Evolutionary conservation across 148 eudicot genomes (phyloP), one percentile per base, ranked within the genome.

Genomic region (Dianthus caryophyllus): DNA sequence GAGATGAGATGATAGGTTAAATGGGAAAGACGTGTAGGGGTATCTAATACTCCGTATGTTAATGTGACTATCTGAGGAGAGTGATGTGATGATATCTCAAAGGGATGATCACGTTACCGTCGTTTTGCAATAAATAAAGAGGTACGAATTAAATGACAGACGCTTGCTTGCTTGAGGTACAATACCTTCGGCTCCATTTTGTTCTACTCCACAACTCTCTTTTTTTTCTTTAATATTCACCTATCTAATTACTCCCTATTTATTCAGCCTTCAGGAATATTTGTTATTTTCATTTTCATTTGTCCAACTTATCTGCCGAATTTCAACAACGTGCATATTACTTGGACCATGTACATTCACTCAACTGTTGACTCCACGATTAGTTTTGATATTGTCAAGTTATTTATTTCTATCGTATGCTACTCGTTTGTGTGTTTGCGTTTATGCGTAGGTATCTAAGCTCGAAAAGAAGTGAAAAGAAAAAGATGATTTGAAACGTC

Each of bases 71-170:
- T n/a, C n/a, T n/a, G n/a, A n/a, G n/a, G n/a, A 26, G 25, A 21
- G 54, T 47, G 59, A 58, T 66, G 65, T 58, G 61, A 70, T 59
- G 48, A 59, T 10, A 70, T 61, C 48, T n/a, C n/a, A n/a, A 36
- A 48, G 1, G 58, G 17, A 5, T 47, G 59, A 61, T 61, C 59
- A 70, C 27, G 48, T 46, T 16, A 10, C 30, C 47, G 31, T 47
- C 73, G 73, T 69, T 44, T 69, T 29, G 73, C 64, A 47, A 59
- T 69, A 29, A 59, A 44, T 38, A 27, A 20, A 15, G 31, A 14
- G 3, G 25, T 36, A 14, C n/a, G 25, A 21, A 58, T 21, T 27
- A 63, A 63, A 63, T 51, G 43, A 33, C 38, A 33, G 38, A 33
- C 4, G 38, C 7, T 33, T n/a, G n/a, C n/a, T n/a, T n/a, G 29